Conservation (phyloP, 805 yeast genomes). For the Yamadazyma ubonensis region DNA sequence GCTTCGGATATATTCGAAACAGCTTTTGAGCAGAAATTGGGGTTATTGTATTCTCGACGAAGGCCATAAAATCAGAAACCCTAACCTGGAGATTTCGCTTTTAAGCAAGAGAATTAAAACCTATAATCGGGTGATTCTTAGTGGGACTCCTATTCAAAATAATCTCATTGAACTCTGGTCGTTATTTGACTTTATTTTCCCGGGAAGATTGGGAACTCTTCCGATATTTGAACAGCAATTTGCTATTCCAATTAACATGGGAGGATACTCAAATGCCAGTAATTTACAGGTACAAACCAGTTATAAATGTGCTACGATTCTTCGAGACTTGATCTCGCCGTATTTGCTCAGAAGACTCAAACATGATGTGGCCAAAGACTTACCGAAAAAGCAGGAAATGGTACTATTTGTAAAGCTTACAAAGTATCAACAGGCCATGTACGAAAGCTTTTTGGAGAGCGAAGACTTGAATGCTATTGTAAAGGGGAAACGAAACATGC, state of each 20-base stretch:
- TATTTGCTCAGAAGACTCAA: slow-evolving; percentile 84
- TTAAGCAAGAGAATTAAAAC: slow-evolving; percentile 83
- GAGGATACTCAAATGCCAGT: slow-evolving; percentile 98
- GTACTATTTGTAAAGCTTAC: slow-evolving; percentile 90
- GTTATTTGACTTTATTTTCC: slow-evolving; percentile 89
- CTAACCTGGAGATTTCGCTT: slow-evolving; percentile 83
- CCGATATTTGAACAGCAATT: slow-evolving; percentile 94
- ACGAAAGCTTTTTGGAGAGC: slow-evolving; percentile 70
- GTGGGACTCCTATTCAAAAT: slow-evolving; percentile 97
- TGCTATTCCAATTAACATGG: slow-evolving; percentile 87
- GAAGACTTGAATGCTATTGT: slow-evolving; percentile 71
- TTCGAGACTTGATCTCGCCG: slow-evolving; percentile 86
- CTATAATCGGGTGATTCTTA: slow-evolving; percentile 78
- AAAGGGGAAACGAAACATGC: slow-evolving; percentile 73
- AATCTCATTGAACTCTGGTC: slow-evolving; percentile 93
- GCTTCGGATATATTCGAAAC: slow-evolving; percentile 61
- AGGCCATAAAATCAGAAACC: slow-evolving; percentile 95
- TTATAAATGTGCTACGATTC: slow-evolving; percentile 89
- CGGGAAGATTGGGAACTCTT: slow-evolving; percentile 90
- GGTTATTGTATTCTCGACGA: slow-evolving; percentile 91
- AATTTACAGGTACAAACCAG: slow-evolving; percentile 96
- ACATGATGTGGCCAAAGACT: slow-evolving; percentile 90
- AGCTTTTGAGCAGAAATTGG: slow-evolving; percentile 72
- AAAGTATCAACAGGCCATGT: slow-evolving; percentile 66
- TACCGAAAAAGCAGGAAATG: slow-evolving; percentile 92